Evolutionary conservation across 192 early-diverging fungal species (phyloP).

Genomic region (Allomyces macrogynus): DNA sequence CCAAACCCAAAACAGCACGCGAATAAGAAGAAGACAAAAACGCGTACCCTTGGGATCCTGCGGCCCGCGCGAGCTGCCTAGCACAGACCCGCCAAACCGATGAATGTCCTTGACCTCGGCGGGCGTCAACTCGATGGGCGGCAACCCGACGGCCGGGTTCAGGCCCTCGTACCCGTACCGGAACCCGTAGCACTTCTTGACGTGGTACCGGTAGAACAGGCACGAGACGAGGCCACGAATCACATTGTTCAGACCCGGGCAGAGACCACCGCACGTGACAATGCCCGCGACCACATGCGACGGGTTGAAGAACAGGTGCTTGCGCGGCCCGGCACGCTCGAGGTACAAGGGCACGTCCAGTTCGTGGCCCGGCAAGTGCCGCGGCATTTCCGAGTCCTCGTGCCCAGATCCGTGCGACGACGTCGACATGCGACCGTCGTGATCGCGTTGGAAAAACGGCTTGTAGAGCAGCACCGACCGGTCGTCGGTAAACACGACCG

Average conservation of each 20-base stretch:
- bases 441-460: neutral
- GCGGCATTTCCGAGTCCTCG: neutral
- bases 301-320: constrained; percentile 8
- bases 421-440: neutral
- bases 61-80: constrained; percentile 11
- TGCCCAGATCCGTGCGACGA: neutral
- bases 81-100: constrained; percentile 7
- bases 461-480: neutral
- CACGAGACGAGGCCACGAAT: constrained; percentile 6
- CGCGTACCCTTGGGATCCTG: constrained; percentile 3
- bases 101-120: constrained; percentile 9
- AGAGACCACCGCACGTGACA: constrained; percentile 9
- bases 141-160: neutral
- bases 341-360: neutral
- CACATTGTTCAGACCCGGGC: constrained; percentile 14
- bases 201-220: constrained; percentile 8
- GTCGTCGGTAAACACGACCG: neutral
- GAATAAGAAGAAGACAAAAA: neutral
- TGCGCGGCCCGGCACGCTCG: constrained; percentile 8
- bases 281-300: constrained; percentile 1
- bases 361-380: neutral
- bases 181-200: constrained; percentile 9
- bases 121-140: constrained; percentile 6
- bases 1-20: neutral
- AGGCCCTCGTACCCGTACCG: constrained; percentile 10